phyloP scores from a whole-genome alignment of 2,329 filamentous ascomycete species.

The Didymella pomorum region DNA sequence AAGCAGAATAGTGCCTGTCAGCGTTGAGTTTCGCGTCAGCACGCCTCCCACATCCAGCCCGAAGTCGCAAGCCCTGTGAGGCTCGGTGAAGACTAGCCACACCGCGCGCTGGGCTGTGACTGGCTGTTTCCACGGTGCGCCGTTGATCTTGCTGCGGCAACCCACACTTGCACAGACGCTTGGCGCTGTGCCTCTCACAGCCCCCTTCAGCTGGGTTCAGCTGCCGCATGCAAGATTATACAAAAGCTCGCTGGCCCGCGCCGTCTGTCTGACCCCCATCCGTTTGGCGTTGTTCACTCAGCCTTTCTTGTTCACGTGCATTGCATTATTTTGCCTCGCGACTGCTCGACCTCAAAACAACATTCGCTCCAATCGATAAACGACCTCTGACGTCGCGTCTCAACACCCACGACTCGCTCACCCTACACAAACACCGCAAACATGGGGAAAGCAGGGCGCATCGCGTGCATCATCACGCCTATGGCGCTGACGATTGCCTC shows the following conservation, averaged over 20 bases:
- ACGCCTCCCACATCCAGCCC: constrained; percentile 16
- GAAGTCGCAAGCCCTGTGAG: constrained; percentile 33
- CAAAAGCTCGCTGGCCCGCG: constrained; percentile 20
- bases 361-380: constrained; percentile 19
- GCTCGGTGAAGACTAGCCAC: constrained; percentile 29
- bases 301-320: constrained; percentile 11
- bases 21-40: constrained; percentile 25
- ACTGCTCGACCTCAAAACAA: not conserved
- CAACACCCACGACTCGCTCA: constrained; percentile 5
- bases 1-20: constrained; percentile 22
- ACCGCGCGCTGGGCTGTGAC: constrained; percentile 2
- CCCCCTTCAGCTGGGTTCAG: constrained; percentile 27
- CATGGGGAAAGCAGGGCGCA: constrained; percentile 78
- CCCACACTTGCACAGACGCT: constrained; percentile 15
- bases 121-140: constrained; percentile 4
- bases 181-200: constrained; percentile 20
- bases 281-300: constrained; percentile 14
- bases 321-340: constrained; percentile 13
- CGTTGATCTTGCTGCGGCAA: constrained; percentile 9
- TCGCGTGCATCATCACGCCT: constrained; percentile 86
- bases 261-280: constrained; percentile 16
- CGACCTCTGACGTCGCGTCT: constrained; percentile 18
- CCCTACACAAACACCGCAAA: constrained; percentile 32
- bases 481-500: constrained; percentile 81
- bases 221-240: constrained; percentile 19